Base-by-base conservation (phyloP, 768 basidiomycete genomes). In the Boletus bicolor region DNA sequence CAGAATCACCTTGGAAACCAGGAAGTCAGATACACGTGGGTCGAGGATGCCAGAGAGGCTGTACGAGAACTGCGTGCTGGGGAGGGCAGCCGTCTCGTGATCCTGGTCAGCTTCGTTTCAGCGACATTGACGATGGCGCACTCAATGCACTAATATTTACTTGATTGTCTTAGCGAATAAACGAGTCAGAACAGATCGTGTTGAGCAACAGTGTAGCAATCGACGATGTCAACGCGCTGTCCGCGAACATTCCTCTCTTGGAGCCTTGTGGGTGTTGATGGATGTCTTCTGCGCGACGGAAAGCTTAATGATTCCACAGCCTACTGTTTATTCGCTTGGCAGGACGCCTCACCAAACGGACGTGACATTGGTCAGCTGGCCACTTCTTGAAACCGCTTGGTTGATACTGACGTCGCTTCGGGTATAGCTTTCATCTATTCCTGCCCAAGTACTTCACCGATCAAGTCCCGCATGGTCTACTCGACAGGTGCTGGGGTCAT, bases 401-500 rank as follows among this genome's bases (percentile, higher is more conserved):
- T 19, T 41, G 37, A 42, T 39, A 49, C 35, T 58, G 47, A 58
- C 45, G 14, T 46, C 46, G 39, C 54, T 45, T 34, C 58, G 26
- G 26, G 32, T n/a, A 7, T 58, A 93, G 89, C 90, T 48, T 94
- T 93, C 72, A 89, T 97, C 54, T 98, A 98, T 72, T 89, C 89
- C 19, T 98, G 95, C 69, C 95, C 95, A 0, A 80, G 85, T 4
- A 65, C 72, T 14, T 91, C 89, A 7, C 89, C 90, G 1, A 79
- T 97, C 73, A 92, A 91, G 65, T 77, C 86, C 57, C 82, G 93
- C 43, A 94, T 98, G 91, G 68, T 97, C 36, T 96, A 95, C 72
- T 91, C 93, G 0, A 85, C 87, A 2, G 85, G 84, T 9, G 82
- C 82, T 11, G 63, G 77, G 10, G 70, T 80, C 19, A 77, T 87